Conservation (phyloP, 257 asterid species). For the Catharanthus roseus region DNA sequence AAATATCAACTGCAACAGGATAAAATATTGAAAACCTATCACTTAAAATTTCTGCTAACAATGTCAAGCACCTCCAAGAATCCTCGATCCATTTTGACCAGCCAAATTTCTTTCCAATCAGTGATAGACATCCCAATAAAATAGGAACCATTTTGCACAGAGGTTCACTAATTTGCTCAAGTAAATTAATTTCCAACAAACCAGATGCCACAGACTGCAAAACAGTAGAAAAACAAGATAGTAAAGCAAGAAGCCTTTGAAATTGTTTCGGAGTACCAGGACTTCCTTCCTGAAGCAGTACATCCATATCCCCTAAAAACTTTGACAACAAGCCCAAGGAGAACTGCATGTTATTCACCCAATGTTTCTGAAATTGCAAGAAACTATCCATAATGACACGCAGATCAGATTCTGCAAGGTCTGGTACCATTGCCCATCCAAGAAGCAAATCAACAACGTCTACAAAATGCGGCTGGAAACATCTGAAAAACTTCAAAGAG, state of each 20-base stretch:
- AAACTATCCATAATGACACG: conserved; percentile 89
- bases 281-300: conserved; percentile 79
- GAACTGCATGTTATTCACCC: conserved; percentile 97
- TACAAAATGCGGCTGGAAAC: conserved; percentile 91
- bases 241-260: conserved; percentile 69
- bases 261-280: conserved; percentile 80
- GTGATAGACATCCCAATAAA: conserved; percentile 69
- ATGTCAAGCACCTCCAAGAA: conserved; percentile 97
- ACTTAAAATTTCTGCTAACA: conserved; percentile 91
- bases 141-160: conserved; percentile 84
- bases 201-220: conserved; percentile 95
- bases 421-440: conserved; percentile 98
- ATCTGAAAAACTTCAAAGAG: conserved; percentile 80
- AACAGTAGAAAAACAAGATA: conserved; percentile 86
- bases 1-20: conserved; percentile 65
- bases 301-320: conserved; percentile 94
- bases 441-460: conserved; percentile 95
- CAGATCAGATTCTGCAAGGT: conserved; percentile 66
- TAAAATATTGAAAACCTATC: conserved; percentile 77
- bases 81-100: conserved; percentile 95
- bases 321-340: conserved; percentile 84
- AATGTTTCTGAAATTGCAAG: conserved; percentile 92
- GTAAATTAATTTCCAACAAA: conserved; percentile 84
- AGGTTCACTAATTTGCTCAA: conserved; percentile 75
- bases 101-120: conserved; percentile 84